Evolutionary conservation across 2,329 filamentous ascomycete species (phyloP), one percentile per base, ranked within the genome.

Genomic region (Neospermospora avenae): DNA sequence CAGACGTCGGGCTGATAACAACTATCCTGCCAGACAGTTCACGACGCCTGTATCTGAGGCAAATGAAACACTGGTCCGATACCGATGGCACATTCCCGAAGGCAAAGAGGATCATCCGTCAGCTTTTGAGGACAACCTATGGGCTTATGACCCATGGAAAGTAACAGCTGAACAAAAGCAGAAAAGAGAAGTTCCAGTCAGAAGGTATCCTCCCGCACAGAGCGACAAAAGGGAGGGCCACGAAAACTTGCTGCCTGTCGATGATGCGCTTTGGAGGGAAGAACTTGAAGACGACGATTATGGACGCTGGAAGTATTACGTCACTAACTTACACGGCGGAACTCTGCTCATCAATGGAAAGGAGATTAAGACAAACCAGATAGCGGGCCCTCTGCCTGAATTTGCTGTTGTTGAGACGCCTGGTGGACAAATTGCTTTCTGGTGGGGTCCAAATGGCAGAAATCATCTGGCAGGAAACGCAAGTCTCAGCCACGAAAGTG

Each of bases 381-480:
- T 71, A 54, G 71, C 70, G 13, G 71, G 71, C 1, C 71, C 71
- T 3, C 49, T 72, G 16, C 70, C 70, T 11, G 35, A 39, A 14
- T 72, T 72, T 52, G 71, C 69, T 3, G 57, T 72, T 20, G 71
- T 72, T 18, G 62, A 68, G 37, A 62, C 46, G 28, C 66, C 68
- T 28, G 69, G 68, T 8, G 61, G 62, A 6, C 68, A 69, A 35
- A 39, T 71, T 10, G 55, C 63, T 37, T 71, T 71, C 22, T 72
- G 69, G 70, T 68, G 58, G 57, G 70, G 70, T 4, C 34, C 55
- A 10, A 48, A 46, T 7, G 69, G 69, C 18, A 59, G 67, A 14
- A 57, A 65, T 28, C 65, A 59, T 49, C 55, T 60, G 39, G 52
- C 37, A 28, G 48, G 51, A 7, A 18, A 28, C 4, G 18, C 34